phyloP scores from a whole-genome alignment of 139 green algal genomes.

The Nannochloris sp. region DNA sequence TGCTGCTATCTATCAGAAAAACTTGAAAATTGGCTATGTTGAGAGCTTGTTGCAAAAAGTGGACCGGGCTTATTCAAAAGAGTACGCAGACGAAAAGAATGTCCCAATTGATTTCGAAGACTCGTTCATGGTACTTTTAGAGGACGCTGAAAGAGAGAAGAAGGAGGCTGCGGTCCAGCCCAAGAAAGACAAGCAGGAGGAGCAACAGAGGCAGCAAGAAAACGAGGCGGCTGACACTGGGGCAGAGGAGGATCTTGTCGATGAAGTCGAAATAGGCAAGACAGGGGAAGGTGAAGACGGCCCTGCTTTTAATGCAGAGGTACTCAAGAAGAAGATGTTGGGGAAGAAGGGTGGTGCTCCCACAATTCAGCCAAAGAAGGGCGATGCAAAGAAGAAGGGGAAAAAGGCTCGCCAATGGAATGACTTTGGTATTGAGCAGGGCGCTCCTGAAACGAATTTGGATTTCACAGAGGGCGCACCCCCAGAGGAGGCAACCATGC shows the following conservation, averaged over 20 bases:
- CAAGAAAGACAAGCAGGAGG: too few species aligned
- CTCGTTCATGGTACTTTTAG: too few species aligned
- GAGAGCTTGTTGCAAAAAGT: conserved; percentile 68
- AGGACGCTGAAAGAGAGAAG: too few species aligned
- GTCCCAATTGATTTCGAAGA: too few species aligned
- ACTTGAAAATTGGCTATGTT: conserved; percentile 83
- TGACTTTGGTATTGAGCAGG: neutral
- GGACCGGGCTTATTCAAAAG: conserved; percentile 40
- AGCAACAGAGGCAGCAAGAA: too few species aligned
- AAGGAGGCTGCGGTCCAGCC: too few species aligned
- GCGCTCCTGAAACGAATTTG: conserved; percentile 12
- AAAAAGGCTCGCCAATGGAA: conserved; percentile 30
- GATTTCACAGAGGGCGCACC: conserved; percentile 34
- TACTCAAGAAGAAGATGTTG: neutral
- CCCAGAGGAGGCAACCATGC: neutral
- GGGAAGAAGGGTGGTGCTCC: conserved; percentile 16
- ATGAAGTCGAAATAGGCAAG: neutral
- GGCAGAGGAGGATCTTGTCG: neutral
- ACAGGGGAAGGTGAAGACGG: neutral
- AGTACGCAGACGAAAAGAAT: too few species aligned
- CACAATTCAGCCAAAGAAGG: neutral
- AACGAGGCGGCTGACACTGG: too few species aligned
- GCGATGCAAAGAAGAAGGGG: conserved; percentile 6
- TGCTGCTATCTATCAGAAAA: conserved; percentile 90
- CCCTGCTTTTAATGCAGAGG: conserved; percentile 4